Evolutionary conservation across 495 filamentous ascomycete genomes (phyloP).

Genomic region (Pseudomonodictys pantanalensis): DNA sequence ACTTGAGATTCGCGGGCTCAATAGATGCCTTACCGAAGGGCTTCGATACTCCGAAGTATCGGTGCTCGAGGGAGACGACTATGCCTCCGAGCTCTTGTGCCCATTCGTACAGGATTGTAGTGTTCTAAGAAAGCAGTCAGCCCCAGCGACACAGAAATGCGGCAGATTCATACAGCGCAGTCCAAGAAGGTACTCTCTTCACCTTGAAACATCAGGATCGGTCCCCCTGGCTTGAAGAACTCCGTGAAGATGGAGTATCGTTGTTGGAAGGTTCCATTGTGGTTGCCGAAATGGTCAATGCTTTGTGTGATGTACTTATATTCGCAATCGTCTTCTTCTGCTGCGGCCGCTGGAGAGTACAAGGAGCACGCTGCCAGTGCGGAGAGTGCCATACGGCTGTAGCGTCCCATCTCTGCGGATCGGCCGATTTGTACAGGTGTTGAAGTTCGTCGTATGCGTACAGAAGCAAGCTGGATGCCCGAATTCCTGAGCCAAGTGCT

Average conservation of each 20-base stretch:
- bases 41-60: not conserved
- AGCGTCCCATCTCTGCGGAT: too few relatives aligned
- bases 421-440: too few relatives aligned
- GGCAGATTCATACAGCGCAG: not conserved
- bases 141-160: not conserved
- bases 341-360: too few relatives aligned
- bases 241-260: not conserved
- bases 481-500: too few relatives aligned
- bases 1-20: not conserved
- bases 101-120: conserved; percentile 4
- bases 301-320: not conserved
- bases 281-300: not conserved
- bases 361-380: too few relatives aligned
- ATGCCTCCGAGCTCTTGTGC: not conserved
- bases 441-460: too few relatives aligned
- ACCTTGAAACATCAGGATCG: not conserved
- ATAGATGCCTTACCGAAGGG: not conserved
- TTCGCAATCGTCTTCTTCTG: too few relatives aligned
- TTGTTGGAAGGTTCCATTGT: conserved; percentile 2
- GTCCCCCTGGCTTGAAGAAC: conserved; percentile 2
- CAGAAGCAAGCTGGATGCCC: too few relatives aligned
- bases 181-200: not conserved
- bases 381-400: too few relatives aligned
- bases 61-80: conserved; percentile 1
- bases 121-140: not conserved